Evolutionary conservation across 345 rosid genomes (phyloP), one percentile per base, ranked within the genome.

Genomic region (Brassica juncea): DNA sequence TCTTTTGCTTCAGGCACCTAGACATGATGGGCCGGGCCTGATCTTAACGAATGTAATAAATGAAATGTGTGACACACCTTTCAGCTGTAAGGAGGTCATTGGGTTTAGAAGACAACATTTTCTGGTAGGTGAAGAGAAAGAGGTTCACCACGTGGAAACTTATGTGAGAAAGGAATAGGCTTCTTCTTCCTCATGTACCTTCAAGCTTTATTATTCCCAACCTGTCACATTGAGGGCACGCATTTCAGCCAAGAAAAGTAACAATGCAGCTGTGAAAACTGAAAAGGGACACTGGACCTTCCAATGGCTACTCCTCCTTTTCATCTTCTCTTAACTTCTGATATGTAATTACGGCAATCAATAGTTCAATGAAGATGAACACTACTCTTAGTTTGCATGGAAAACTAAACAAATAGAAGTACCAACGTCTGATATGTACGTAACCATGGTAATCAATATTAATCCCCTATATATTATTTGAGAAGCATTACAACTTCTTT

Each of bases 131-230:
- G 87, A 77, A 94, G 93, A 52, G 98, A 97, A 37, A 92, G 94
- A 25, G 97, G 98, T 84, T 94, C 96, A 64, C 97, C 87, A 83
- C 87, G 84, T 27, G 98, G 97, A 75, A 94, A 94, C 86, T 92
- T 94, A 15, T 92, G 97, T 63, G 94, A 82, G 73, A 91, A 84
- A 2, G 94, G 93, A 81, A 92, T 67, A 44, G 93, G 89, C 78
- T 88, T 94, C 84, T 92, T 94, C 88, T 85, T 92, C 76, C 97
- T 83, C 98, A 92, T 92, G 86, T 94, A 94, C 83, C 97, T 86
- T 63, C 94, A 84, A 81, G 98, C 98, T 85, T 94, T 94, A 86
- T 91, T 97, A 77, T 94, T 94, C 72, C 98, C 89, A 42, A 94
- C 97, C 98, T 94, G 88, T 70, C 75, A 72, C 73, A 59, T 75